phyloP scores from a whole-genome alignment of 164 flowering plant genomes.

The Aristolochia contorta region DNA sequence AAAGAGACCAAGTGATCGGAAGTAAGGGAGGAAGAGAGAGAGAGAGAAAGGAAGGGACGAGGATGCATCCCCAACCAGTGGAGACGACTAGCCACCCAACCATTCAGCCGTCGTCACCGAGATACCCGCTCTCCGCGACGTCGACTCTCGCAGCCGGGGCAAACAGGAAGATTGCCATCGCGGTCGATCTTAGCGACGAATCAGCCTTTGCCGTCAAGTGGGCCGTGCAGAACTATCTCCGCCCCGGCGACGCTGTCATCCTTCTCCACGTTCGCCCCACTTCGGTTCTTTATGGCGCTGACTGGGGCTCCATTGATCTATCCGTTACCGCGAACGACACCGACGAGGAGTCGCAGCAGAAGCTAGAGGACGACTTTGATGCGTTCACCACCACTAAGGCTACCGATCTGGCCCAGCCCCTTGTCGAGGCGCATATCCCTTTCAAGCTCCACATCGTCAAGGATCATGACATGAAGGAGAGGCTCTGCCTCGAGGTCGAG shows the following conservation, averaged over 20 bases:
- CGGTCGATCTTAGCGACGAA: conserved; percentile 80
- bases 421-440: conserved; percentile 49
- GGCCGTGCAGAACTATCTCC: conserved; percentile 80
- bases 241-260: conserved; percentile 65
- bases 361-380: conserved; percentile 59
- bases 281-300: conserved; percentile 69
- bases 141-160: conserved; percentile 23
- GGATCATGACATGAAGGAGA: conserved; percentile 76
- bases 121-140: conserved; percentile 17
- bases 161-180: conserved; percentile 55
- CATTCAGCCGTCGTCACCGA: conserved; percentile 32
- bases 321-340: conserved; percentile 19
- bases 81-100: neutral
- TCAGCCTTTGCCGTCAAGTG: conserved; percentile 73
- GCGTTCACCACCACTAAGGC: conserved; percentile 45
- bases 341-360: conserved; percentile 33
- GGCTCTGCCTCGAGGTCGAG: conserved; percentile 79
- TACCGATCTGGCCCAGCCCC: conserved; percentile 37
- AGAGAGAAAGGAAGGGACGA: neutral
- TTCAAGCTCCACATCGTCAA: conserved; percentile 67
- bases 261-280: conserved; percentile 79
- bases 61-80: conserved; percentile 1
- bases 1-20: neutral
- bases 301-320: conserved; percentile 53
- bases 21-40: neutral